Evolutionary conservation across 2,329 filamentous ascomycete species (phyloP).

Genomic region (Fusarium udum): DNA sequence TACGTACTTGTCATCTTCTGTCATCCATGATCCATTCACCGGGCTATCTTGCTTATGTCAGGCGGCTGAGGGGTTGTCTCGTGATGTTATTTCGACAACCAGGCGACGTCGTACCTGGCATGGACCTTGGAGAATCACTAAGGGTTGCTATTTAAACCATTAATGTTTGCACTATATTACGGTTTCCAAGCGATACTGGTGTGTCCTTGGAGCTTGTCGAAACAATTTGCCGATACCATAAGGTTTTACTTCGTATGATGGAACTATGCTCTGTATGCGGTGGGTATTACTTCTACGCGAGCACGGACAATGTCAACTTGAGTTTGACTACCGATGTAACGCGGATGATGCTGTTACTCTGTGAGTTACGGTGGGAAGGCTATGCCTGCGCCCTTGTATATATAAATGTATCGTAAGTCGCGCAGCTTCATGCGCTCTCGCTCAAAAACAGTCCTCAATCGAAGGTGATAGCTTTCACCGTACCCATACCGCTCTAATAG

Average conservation of each 20-base stretch:
- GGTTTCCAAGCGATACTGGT: background rate
- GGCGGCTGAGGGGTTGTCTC: background rate
- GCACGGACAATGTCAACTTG: slow-evolving; percentile 4
- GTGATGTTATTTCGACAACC: background rate
- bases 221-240: slow-evolving; percentile 25
- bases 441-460: background rate
- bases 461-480: background rate
- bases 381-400: background rate
- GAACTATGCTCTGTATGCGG: background rate
- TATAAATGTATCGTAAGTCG: slow-evolving; percentile 6
- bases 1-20: slow-evolving; percentile 1
- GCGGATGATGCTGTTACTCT: background rate
- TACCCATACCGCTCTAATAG: background rate
- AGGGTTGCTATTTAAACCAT: background rate
- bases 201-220: background rate
- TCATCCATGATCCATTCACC: background rate
- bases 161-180: slow-evolving; percentile 4
- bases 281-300: slow-evolving; percentile 3
- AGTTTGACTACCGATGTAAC: background rate
- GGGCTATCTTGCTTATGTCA: background rate
- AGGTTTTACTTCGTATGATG: background rate
- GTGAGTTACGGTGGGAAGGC: background rate
- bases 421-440: slow-evolving; percentile 1
- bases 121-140: background rate
- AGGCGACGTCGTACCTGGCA: background rate